Base-by-base conservation (phyloP, 2,329 filamentous ascomycete genomes). In the Tolypocladium ovalisporum region DNA sequence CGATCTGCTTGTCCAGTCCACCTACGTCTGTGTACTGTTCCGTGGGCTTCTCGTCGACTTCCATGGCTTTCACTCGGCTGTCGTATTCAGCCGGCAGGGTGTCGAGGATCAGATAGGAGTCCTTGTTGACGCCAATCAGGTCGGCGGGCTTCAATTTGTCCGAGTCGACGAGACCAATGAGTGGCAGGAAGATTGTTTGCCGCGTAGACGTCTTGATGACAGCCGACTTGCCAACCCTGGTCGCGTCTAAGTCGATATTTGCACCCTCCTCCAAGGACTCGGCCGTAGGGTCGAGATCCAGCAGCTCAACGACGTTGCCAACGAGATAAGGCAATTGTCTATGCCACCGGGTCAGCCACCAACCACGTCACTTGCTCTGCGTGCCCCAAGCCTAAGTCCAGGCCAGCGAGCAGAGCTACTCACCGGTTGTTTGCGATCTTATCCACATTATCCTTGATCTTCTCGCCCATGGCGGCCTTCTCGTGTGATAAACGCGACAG, bases 401-500 rank as follows among this genome's bases (percentile, higher is more conserved):
- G 19, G 29, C 4, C 8, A 12, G 27, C 17, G 1, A 32, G 29
- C 47, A 8, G 19, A n/a, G 19, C 34, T 6, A 42, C 80, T 64
- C 78, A 96, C 92, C 91, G 85, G 79, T 99, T 99, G 76, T 99
- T 97, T 65, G 95, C 92, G 68, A 99, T 99, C 84, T 99, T 99
- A 66, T 99, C 95, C 68, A 90, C 78, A 70, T 99, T 99, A 72
- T 99, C 94, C 81, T 97, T 97, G 75, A 99, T 97, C 80, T 97
- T 97, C 75, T 97, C 93, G 58, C 86, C 86, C 94, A 99, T 99
- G 54, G 90, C 87, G 54, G 88, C 85, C 78, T 96, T 96, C 77
- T 99, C 94, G 68, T 99, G 94, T 67, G 88, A 88, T 76, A 99
- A 80, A 66, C 94, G 87, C 71, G 96, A 92, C 67, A 85, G 91